Percentiles rank a stretch among this genome's conserved stretches.
These are phyloP conservation scores for Pisolithus orientalis DNA, from an alignment of 768 basidiomycete species.

Conservation along the genomic window DNA sequence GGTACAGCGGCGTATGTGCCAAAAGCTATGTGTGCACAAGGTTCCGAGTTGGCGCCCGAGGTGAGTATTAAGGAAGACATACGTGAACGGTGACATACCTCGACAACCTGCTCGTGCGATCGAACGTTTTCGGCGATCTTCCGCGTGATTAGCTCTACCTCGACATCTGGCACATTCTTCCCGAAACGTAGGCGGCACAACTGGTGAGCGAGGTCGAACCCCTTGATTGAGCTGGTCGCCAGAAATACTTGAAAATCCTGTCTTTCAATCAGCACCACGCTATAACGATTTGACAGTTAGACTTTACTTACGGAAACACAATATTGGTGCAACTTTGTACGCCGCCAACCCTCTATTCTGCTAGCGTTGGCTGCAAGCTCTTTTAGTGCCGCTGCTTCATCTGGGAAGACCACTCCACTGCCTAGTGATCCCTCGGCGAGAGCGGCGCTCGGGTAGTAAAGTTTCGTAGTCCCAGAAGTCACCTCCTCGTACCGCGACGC, in stretches of 20 bases:
- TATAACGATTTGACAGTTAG: not conserved
- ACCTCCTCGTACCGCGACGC: conserved; percentile 90
- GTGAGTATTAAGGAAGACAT: not conserved
- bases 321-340: conserved; percentile 73
- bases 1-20: conserved; percentile 64
- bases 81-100: conserved; percentile 44
- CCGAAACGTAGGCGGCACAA: conserved; percentile 71
- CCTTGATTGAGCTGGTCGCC: conserved; percentile 55
- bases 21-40: conserved; percentile 53
- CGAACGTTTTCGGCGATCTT: conserved; percentile 65
- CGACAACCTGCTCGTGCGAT: conserved; percentile 83
- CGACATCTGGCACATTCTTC: conserved; percentile 64
- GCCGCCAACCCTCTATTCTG: conserved; percentile 91
- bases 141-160: conserved; percentile 70
- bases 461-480: conserved; percentile 59
- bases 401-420: conserved; percentile 72
- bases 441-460: conserved; percentile 60
- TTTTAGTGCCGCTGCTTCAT: conserved; percentile 56
- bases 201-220: conserved; percentile 85
- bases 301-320: conserved; percentile 52
- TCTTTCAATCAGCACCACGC: conserved; percentile 7
- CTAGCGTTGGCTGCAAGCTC: conserved; percentile 75
- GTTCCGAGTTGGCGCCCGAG: not conserved
- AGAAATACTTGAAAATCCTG: conserved; percentile 65
- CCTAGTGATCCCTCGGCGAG: conserved; percentile 55